phyloP scores from a whole-genome alignment of 2,329 filamentous ascomycete species.

The Penicillium sp. region DNA sequence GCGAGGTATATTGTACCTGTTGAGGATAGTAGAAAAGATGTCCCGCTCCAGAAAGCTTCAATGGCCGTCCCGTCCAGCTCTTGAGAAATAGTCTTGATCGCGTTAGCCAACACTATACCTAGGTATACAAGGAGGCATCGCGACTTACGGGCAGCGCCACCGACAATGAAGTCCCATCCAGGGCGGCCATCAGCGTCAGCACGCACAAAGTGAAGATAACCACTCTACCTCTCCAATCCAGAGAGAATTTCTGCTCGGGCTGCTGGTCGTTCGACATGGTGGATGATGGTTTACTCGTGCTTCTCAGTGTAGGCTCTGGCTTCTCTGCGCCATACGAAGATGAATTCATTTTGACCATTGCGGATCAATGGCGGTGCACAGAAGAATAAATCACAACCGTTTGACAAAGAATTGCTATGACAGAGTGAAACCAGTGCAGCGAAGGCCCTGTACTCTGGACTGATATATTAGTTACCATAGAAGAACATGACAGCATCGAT shows the following conservation, averaged over 20 bases:
- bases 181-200: constrained; percentile 25
- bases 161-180: constrained; percentile 26
- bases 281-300: constrained; percentile 10
- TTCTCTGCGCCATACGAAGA: constrained; percentile 12
- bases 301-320: background rate
- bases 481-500: background rate
- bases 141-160: constrained; percentile 26
- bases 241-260: constrained; percentile 16
- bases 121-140: too few species aligned
- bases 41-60: constrained; percentile 53
- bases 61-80: constrained; percentile 36
- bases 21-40: constrained; percentile 47
- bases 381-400: too few species aligned
- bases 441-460: background rate
- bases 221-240: constrained; percentile 19
- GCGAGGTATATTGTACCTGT: constrained; percentile 18
- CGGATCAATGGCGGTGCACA: background rate
- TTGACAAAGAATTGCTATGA: background rate
- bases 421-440: background rate
- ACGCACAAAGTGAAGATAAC: constrained; percentile 24
- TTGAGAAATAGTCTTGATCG: constrained; percentile 31
- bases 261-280: background rate
- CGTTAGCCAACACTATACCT: too few species aligned
- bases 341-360: constrained; percentile 4
- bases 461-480: background rate